These are phyloP conservation scores for Geranium brycei DNA, from an alignment of 345 rosid species.

Conservation along the genomic window DNA sequence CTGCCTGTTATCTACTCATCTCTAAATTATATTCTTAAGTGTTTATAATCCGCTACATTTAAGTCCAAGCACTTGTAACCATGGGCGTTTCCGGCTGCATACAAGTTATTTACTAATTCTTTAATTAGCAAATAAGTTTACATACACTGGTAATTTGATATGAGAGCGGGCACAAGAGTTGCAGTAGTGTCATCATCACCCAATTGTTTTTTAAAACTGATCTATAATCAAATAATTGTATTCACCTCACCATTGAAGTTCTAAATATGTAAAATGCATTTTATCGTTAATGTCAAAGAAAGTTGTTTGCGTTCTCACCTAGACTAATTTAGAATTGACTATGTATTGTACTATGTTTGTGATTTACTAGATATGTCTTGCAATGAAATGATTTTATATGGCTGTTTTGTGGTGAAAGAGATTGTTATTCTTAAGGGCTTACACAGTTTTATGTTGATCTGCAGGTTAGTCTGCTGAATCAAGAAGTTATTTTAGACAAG, in stretches of 20 bases:
- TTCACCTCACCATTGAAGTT: neutral
- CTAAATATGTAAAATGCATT: neutral
- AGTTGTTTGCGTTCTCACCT: neutral
- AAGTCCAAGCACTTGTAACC: neutral
- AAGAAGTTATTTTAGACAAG: conserved; percentile 67
- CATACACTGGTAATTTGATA: neutral
- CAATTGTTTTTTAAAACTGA: neutral
- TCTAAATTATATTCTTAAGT: no score
- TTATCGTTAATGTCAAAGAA: neutral
- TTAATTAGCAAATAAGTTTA: neutral
- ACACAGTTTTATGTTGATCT: conserved; percentile 5
- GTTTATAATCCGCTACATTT: no score
- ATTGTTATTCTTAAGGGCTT: neutral
- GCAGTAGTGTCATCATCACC: neutral
- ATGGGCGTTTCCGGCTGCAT: neutral
- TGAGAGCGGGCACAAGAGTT: neutral
- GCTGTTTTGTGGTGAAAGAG: neutral
- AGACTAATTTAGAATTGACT: neutral
- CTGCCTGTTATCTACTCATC: neutral
- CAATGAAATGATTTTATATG: neutral
- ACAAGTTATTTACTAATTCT: neutral
- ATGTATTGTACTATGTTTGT: neutral
- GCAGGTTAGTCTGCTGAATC: conserved; percentile 94
- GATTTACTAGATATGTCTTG: neutral
- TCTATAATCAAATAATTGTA: neutral